These are phyloP conservation scores for Candida glucosophila DNA, from an alignment of 1,139 yeast genomes.

Conservation along the genomic window DNA sequence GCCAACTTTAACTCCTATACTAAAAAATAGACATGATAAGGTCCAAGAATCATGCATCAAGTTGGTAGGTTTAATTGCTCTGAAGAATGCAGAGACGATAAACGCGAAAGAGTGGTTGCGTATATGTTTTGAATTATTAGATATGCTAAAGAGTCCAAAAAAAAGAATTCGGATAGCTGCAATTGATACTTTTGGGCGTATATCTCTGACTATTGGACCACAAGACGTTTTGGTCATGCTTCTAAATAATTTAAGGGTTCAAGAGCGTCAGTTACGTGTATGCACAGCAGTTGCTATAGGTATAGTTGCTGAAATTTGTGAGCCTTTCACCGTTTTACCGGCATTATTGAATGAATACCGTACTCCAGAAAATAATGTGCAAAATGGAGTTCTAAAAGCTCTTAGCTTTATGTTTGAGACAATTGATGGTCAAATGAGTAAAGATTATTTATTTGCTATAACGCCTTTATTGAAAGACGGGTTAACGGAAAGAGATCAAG, in stretches of 20 bases:
- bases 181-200: constrained; percentile 83
- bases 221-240: constrained; percentile 86
- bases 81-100: constrained; percentile 74
- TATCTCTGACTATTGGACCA: constrained; percentile 92
- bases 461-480: constrained; percentile 86
- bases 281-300: constrained; percentile 98
- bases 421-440: constrained; percentile 64
- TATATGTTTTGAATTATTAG: constrained; percentile 83
- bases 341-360: constrained; percentile 94
- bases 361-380: constrained; percentile 88
- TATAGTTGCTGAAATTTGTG: constrained; percentile 89
- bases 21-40: constrained; percentile 82
- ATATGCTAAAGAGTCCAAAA: constrained; percentile 75
- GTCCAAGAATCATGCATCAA: constrained; percentile 83
- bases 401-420: constrained; percentile 92
- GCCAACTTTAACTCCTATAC: constrained; percentile 86
- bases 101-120: constrained; percentile 98
- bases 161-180: constrained; percentile 80
- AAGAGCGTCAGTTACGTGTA: constrained; percentile 92
- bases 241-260: constrained; percentile 77
- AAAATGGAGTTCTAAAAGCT: constrained; percentile 90
- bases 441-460: constrained; percentile 76
- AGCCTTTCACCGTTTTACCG: constrained; percentile 93
- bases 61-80: constrained; percentile 78
- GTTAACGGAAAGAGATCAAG: constrained; percentile 80